Percentiles rank a stretch among this genome's conserved stretches.
These are phyloP conservation scores for Colletotrichum euphorbiae DNA, from an alignment of 2,329 filamentous ascomycete genomes.

Conservation along the genomic window DNA sequence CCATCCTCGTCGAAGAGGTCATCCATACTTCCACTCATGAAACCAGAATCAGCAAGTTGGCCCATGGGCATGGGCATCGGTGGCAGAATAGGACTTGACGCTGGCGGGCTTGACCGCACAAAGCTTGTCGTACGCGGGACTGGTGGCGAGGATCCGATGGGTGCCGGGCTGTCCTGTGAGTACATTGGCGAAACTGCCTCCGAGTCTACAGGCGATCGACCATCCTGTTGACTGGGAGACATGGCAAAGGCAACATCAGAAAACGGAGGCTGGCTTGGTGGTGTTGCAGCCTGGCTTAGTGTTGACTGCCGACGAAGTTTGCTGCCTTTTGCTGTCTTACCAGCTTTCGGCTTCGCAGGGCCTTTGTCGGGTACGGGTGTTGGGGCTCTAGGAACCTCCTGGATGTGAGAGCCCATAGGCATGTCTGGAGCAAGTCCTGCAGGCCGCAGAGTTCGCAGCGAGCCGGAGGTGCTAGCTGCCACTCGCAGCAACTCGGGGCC, in stretches of 20 bases:
- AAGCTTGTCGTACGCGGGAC: constrained; percentile 72
- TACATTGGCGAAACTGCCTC: constrained; percentile 63
- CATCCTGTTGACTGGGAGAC: constrained; percentile 60
- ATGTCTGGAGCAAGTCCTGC: constrained; percentile 64
- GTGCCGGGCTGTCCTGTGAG: constrained; percentile 77
- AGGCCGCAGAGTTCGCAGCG: constrained; percentile 85
- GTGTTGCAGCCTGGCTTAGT: constrained; percentile 56
- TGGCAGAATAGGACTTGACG: constrained; percentile 83
- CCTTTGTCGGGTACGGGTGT: constrained; percentile 75
- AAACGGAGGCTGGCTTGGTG: constrained; percentile 49
- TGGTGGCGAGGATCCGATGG: constrained; percentile 91
- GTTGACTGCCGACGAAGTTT: constrained; percentile 71
- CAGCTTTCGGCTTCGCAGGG: constrained; percentile 44
- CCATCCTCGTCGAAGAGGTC: constrained; percentile 74
- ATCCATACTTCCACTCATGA: constrained; percentile 84
- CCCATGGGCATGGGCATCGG: constrained; percentile 71
- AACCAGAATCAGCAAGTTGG: constrained; percentile 80
- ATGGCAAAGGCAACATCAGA: constrained; percentile 61
- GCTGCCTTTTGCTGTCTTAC: constrained; percentile 57
- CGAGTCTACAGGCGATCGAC: constrained; percentile 66
- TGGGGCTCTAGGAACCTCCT: constrained; percentile 80
- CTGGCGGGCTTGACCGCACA: constrained; percentile 70
- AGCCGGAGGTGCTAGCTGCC: constrained; percentile 90
- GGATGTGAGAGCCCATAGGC: constrained; percentile 64
- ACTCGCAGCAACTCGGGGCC: constrained; percentile 85